Percentiles rank a stretch among this genome's conserved stretches.
phyloP scores from a whole-genome alignment of 129 eudicot species.

The carrot (Daucus carota) region DH1_v3.0 NC_030389.2:30488001-30488500 shows the following conservation, averaged over 20 bases:
- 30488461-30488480: too few relatives aligned
- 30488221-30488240: background rate
- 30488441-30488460: too few relatives aligned
- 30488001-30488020: slow-evolving; percentile 4
- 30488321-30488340: too few relatives aligned
- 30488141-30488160: slow-evolving; percentile 1
- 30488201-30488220: slow-evolving; percentile 7
- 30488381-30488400: background rate
- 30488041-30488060: slow-evolving; percentile 5
- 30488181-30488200: background rate
- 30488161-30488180: slow-evolving; percentile 1
- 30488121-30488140: slow-evolving; percentile 4
- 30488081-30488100: background rate
- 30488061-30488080: background rate
- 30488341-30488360: too few relatives aligned
- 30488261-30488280: background rate
- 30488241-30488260: background rate
- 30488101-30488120: slow-evolving; percentile 2
- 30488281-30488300: background rate
- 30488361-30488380: too few relatives aligned
- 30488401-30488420: background rate
- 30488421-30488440: too few relatives aligned
- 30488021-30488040: slow-evolving; percentile 4
- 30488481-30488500: too few relatives aligned
- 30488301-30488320: background rate